Percentiles rank a stretch among this genome's conserved stretches.
phyloP scores from a whole-genome alignment of 208 protist species.

The Leishmania major region DNA sequence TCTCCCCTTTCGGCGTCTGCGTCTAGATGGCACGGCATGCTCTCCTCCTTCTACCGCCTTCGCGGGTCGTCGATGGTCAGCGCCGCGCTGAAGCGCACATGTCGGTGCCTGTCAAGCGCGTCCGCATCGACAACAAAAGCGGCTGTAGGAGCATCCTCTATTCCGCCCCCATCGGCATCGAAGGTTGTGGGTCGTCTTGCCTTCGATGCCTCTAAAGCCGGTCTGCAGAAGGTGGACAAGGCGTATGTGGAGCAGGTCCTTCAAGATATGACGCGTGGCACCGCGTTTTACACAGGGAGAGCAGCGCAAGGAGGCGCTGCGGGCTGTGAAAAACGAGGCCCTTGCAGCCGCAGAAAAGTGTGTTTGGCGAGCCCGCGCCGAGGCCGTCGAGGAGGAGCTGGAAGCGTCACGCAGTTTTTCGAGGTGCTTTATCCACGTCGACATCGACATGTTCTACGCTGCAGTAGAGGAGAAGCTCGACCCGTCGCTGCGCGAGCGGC shows the following conservation, averaged over 20 bases:
- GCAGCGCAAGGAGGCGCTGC: slow-evolving; percentile 32
- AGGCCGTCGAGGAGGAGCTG: slow-evolving; percentile 29
- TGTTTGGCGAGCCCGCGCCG: slow-evolving; percentile 17
- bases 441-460: slow-evolving; percentile 94
- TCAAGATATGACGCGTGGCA: slow-evolving; percentile 37
- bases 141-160: not conserved
- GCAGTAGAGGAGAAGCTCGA: slow-evolving; percentile 85
- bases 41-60: not conserved
- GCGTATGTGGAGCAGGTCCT: slow-evolving; percentile 56
- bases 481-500: slow-evolving; percentile 65
- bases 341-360: slow-evolving; percentile 26
- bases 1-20: not conserved
- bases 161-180: not conserved
- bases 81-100: not conserved
- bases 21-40: not conserved
- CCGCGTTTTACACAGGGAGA: slow-evolving; percentile 59
- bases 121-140: not conserved
- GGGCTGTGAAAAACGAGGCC: slow-evolving; percentile 21
- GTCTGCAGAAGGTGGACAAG: slow-evolving; percentile 58
- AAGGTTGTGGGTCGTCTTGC: slow-evolving; percentile 18
- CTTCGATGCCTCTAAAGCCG: slow-evolving; percentile 58
- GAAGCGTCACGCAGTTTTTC: slow-evolving; percentile 48
- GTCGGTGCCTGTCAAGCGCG: not conserved
- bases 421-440: slow-evolving; percentile 63
- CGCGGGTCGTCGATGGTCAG: not conserved